Conservation (phyloP, 2,329 filamentous ascomycete genomes). For the Leptographium wingfieldii region DNA sequence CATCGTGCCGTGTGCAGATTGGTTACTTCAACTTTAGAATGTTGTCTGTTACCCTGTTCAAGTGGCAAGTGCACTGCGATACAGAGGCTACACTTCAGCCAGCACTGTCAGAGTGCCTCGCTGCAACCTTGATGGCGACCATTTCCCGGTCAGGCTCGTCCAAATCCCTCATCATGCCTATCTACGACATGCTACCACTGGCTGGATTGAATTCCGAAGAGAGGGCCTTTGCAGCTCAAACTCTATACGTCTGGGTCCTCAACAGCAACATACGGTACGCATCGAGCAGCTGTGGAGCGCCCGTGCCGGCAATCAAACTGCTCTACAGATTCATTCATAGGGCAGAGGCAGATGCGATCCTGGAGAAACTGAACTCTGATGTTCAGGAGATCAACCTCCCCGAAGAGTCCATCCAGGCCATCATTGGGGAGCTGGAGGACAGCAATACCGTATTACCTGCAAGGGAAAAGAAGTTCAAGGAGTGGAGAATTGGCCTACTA, state of each 20-base stretch:
- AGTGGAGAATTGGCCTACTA: constrained; percentile 56
- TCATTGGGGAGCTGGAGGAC: constrained; percentile 29
- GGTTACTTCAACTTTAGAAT: constrained; percentile 34
- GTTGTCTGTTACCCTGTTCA: constrained; percentile 38
- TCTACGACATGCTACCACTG: constrained; percentile 11
- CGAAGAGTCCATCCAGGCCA: constrained; percentile 29
- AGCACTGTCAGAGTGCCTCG: constrained; percentile 33
- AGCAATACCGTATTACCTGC: constrained; percentile 41
- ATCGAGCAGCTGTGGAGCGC: constrained; percentile 22
- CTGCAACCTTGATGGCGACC: constrained; percentile 38
- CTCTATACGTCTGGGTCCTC: constrained; percentile 42
- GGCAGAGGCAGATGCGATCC: constrained; percentile 32
- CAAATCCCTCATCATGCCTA: constrained; percentile 39
- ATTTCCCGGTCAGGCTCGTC: constrained; percentile 44
- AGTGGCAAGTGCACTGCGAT: constrained; percentile 40
- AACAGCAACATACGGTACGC: constrained; percentile 42
- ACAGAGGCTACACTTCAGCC: not conserved
- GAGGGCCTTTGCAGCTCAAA: constrained; percentile 1
- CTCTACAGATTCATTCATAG: constrained; percentile 33
- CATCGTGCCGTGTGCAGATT: constrained; percentile 30
- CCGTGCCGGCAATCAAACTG: constrained; percentile 36
- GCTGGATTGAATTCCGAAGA: not conserved
- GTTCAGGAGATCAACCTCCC: constrained; percentile 49
- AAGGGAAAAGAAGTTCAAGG: constrained; percentile 43
- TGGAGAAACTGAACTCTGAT: constrained; percentile 39